Base-by-base conservation (phyloP, 2,329 filamentous ascomycete species). In the Endocalyx cinctus region DNA sequence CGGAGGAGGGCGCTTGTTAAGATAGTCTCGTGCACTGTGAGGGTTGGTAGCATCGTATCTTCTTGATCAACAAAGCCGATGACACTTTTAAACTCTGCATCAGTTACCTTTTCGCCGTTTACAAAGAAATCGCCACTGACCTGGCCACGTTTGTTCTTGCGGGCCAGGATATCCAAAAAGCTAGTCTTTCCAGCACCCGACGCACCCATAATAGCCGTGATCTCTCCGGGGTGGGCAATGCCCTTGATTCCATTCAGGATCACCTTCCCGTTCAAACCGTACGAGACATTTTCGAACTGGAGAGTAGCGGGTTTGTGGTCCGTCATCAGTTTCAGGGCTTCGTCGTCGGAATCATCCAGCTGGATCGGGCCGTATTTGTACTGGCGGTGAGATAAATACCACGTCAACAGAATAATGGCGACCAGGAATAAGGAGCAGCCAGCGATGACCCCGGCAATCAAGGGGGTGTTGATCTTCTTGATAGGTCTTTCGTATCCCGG, bases 41-140 rank as follows among this genome's bases (percentile, higher is more conserved):
- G 69, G 1, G 92, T 98, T 0, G 92, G 83, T 27, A 98, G 72
- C 81, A 98, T 90, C 5, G 90, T 94, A 55, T 98, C 92, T 55
- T 98, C 92, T 63, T 98, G 92, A 50, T 98, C 92, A 25, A 98
- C 92, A 50, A 97, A 98, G 15, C 94, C 92, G 45, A 96, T 84
- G 32, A 97, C 87, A 41, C 79, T 89, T 55, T 85, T 87, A 64
- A 92, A 98, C 42, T 96, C 87, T 18, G 76, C 61, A 56, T 96
- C 87, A 19, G 70, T 71, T 23, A 97, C 81, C 58, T 86, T 90
- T 58, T 97, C 87, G 20, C 92, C 94, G 47, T 97, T 97, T 52
- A 98, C 80, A 51, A 83, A 92, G 51, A 96, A 94, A 39, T 90
- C 77, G 14, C 94, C 94, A 7, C 72, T 67, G 1, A 84, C 77